Percentiles rank a stretch among this genome's conserved stretches.
These are phyloP conservation scores for Microsporum audouinii DNA, from an alignment of 2,329 filamentous ascomycete species.

Conservation along the genomic window DNA sequence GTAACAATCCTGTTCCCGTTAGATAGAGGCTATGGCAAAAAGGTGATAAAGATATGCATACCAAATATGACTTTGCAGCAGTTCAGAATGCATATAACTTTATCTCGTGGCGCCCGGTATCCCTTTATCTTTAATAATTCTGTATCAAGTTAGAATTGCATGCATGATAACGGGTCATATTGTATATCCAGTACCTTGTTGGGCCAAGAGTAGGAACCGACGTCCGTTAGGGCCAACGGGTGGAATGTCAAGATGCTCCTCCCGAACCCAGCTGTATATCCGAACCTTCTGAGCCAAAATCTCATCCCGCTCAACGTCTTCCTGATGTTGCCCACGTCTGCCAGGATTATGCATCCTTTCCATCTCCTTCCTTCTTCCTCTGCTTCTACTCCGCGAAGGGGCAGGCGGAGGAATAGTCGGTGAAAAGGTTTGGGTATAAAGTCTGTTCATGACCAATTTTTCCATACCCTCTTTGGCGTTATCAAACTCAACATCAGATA, in stretches of 20 bases:
- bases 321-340: constrained; percentile 88
- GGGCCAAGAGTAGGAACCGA: constrained; percentile 77
- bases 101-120: constrained; percentile 92
- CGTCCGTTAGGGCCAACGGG: constrained; percentile 73
- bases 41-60: constrained; percentile 29
- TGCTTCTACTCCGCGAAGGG: constrained; percentile 46
- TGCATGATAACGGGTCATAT: background rate
- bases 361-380: constrained; percentile 55
- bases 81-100: constrained; percentile 95
- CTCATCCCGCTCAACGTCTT: constrained; percentile 93
- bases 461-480: constrained; percentile 99
- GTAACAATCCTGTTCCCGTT: constrained; percentile 53
- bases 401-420: constrained; percentile 70
- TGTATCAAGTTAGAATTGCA: constrained; percentile 25
- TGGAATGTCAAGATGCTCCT: constrained; percentile 87
- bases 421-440: constrained; percentile 93
- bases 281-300: constrained; percentile 93
- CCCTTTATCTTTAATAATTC: constrained; percentile 93
- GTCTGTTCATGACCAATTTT: constrained; percentile 95
- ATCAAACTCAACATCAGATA: constrained; percentile 94
- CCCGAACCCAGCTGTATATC: constrained; percentile 89
- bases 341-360: constrained; percentile 65
- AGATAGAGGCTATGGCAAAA: constrained; percentile 9
- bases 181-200: constrained; percentile 53
- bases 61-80: constrained; percentile 99